These are phyloP conservation scores for Parastagonospora nodorum DNA, from an alignment of 2,329 filamentous ascomycete species.

Conservation along the genomic window DNA sequence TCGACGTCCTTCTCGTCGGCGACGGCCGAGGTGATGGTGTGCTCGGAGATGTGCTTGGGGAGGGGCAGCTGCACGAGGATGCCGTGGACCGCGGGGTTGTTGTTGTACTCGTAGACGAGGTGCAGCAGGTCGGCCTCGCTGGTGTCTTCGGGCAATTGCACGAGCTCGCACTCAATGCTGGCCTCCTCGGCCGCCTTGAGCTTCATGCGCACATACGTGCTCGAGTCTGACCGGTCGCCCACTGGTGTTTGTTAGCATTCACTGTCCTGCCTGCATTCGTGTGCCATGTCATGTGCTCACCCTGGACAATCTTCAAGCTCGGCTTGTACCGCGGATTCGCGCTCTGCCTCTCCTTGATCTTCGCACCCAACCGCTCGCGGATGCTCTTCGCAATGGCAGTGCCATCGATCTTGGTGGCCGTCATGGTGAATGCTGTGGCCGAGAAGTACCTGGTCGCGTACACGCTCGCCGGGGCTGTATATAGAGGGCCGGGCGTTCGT, in stretches of 20 bases:
- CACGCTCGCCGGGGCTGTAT: slow-evolving; percentile 16
- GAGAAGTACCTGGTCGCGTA: slow-evolving; percentile 48
- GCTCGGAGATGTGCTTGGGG: slow-evolving; percentile 87
- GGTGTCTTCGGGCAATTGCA: slow-evolving; percentile 81
- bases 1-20: slow-evolving; percentile 96
- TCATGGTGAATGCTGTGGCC: slow-evolving; percentile 69
- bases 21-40: slow-evolving; percentile 86
- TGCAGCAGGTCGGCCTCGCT: slow-evolving; percentile 85
- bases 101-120: slow-evolving; percentile 80
- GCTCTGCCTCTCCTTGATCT: slow-evolving; percentile 82
- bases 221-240: slow-evolving; percentile 89
- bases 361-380: slow-evolving; percentile 76
- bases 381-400: slow-evolving; percentile 92
- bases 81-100: slow-evolving; percentile 83
- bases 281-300: slow-evolving; percentile 53
- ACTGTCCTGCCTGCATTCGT: slow-evolving; percentile 3
- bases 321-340: slow-evolving; percentile 87
- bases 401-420: slow-evolving; percentile 90
- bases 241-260: slow-evolving; percentile 58
- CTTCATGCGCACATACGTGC: slow-evolving; percentile 99
- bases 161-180: slow-evolving; percentile 84
- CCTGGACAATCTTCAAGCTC: slow-evolving; percentile 92
- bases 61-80: slow-evolving; percentile 93
- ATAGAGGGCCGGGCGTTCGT: slow-evolving; percentile 20
- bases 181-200: slow-evolving; percentile 96